Conservation (phyloP, 2,329 filamentous ascomycete species). For the Aureobasidium sp. region DNA sequence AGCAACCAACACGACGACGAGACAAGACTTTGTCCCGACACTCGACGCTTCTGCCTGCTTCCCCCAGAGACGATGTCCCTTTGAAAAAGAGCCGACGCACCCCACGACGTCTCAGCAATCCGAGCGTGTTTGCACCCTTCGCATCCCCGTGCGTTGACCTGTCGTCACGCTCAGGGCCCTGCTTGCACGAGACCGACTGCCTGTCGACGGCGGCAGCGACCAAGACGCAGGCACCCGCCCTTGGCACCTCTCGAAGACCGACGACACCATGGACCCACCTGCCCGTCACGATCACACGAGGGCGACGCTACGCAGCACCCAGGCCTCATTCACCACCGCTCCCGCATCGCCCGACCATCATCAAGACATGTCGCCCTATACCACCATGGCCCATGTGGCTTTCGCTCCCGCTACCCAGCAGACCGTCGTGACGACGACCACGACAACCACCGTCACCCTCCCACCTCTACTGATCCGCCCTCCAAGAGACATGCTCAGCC, state of each 20-base stretch:
- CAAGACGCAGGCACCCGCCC: not conserved
- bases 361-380: conserved; percentile 21
- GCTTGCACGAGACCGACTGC: conserved; percentile 10
- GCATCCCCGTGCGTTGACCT: conserved; percentile 13
- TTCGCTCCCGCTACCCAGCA: conserved; percentile 58
- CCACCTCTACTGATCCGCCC: conserved; percentile 76
- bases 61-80: not conserved
- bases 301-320: conserved; percentile 14
- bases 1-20: not conserved
- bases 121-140: conserved; percentile 2
- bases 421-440: conserved; percentile 78
- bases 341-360: conserved; percentile 19
- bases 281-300: not conserved
- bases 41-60: not conserved
- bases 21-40: not conserved
- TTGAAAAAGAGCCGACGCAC: not conserved
- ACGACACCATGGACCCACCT: conserved; percentile 16
- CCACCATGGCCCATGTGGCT: conserved; percentile 52
- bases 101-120: not conserved
- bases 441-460: conserved; percentile 74
- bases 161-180: conserved; percentile 10
- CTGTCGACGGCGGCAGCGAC: not conserved
- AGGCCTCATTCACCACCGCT: conserved; percentile 27
- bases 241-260: not conserved
- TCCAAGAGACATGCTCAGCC: conserved; percentile 60